Evolutionary conservation across 306 rosid genomes (phyloP).

Genomic region (Quercus glauca): DNA sequence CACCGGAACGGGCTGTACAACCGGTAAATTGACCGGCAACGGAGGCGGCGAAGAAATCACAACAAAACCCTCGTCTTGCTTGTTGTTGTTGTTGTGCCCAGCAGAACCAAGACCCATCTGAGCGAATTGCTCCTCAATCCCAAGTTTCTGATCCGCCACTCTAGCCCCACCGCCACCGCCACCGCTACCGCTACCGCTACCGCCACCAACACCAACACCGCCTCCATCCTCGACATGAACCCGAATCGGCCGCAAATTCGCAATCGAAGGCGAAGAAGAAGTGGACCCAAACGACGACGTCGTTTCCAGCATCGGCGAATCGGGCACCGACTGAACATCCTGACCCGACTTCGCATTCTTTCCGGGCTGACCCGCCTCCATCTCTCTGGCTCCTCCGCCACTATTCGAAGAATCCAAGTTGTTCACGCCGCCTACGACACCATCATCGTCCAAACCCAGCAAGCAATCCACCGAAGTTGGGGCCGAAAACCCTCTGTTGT

Average conservation of each 20-base stretch:
- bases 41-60: slow-evolving; percentile 66
- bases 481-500: slow-evolving; percentile 61
- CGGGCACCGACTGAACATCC: slow-evolving; percentile 94
- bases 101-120: slow-evolving; percentile 53
- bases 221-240: slow-evolving; percentile 71
- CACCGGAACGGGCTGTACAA: slow-evolving; percentile 35
- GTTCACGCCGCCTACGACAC: slow-evolving; percentile 18
- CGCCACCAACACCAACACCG: slow-evolving; percentile 27
- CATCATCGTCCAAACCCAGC: slow-evolving; percentile 73
- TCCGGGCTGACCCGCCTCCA: slow-evolving; percentile 42
- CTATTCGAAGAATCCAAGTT: slow-evolving; percentile 38
- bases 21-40: slow-evolving; percentile 41
- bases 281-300: slow-evolving; percentile 91
- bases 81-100: slow-evolving; percentile 19
- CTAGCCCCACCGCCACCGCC: slow-evolving; percentile 39
- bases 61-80: slow-evolving; percentile 65
- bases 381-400: slow-evolving; percentile 31
- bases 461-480: slow-evolving; percentile 82
- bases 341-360: slow-evolving; percentile 62
- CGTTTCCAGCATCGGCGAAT: slow-evolving; percentile 90
- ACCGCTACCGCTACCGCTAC: slow-evolving; percentile 31
- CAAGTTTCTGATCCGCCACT: slow-evolving; percentile 74
- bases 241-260: slow-evolving; percentile 87
- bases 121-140: slow-evolving; percentile 89
- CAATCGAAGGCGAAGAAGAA: slow-evolving; percentile 81